phyloP scores from a whole-genome alignment of 371 early-diverging fungal genomes.

The Phascolomyces articulosus region DNA sequence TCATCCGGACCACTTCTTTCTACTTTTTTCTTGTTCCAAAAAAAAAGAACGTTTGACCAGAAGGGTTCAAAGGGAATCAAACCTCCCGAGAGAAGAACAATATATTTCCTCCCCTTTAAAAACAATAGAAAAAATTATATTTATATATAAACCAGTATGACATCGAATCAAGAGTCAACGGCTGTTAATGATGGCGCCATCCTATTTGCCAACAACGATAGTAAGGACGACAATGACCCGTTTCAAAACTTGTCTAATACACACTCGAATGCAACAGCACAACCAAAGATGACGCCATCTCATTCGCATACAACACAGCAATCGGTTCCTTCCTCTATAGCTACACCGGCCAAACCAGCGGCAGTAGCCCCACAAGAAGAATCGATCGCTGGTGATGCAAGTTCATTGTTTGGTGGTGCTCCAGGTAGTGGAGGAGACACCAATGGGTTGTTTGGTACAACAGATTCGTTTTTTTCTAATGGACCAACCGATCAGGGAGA shows the following conservation, averaged over 20 bases:
- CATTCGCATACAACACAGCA: slow-evolving; percentile 5
- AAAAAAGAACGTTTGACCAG: too few relatives aligned
- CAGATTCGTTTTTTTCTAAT: slow-evolving; percentile 2
- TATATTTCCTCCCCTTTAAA: too few relatives aligned
- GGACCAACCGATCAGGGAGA: neutral
- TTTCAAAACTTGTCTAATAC: slow-evolving; percentile 11
- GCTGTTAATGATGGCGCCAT: slow-evolving; percentile 8
- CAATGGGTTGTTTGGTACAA: slow-evolving; percentile 10
- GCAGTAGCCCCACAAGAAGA: neutral
- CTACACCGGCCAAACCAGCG: slow-evolving; percentile 1
- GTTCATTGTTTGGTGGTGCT: slow-evolving; percentile 18
- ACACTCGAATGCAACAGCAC: neutral
- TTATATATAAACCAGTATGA: neutral
- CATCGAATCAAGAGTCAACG: slow-evolving; percentile 9
- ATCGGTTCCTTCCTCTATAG: neutral
- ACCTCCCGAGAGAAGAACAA: too few relatives aligned
- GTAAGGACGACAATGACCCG: slow-evolving; percentile 5
- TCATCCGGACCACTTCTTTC: too few relatives aligned
- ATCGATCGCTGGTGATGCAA: slow-evolving; percentile 18
- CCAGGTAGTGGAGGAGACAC: neutral
- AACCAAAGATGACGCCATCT: too few relatives aligned
- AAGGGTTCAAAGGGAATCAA: too few relatives aligned
- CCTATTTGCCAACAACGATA: slow-evolving; percentile 10
- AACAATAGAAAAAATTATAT: neutral
- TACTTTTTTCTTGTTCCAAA: too few relatives aligned